Evolutionary conservation across 176 grass and related monocot species (phyloP).

Genomic region (Rhynchospora tenuis): DNA sequence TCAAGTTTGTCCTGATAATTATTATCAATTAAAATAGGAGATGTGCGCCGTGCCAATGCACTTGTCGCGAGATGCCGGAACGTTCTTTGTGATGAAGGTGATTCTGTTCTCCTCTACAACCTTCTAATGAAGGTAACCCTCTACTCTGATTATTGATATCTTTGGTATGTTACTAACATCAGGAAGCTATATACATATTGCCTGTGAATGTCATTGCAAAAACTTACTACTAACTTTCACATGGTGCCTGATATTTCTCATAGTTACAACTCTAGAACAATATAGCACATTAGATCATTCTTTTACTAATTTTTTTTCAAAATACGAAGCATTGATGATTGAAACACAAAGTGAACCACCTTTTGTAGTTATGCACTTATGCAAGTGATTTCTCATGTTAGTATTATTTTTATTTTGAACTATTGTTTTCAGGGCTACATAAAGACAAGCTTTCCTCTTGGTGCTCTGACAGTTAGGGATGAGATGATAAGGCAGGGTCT

Average conservation of each 20-base stretch:
- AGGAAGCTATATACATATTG: background rate
- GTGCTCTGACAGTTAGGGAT: constrained; percentile 85
- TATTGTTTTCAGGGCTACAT: constrained; percentile 61
- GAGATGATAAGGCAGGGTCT: constrained; percentile 77
- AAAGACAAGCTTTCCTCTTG: constrained; percentile 71
- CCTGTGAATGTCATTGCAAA: background rate
- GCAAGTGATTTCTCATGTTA: background rate
- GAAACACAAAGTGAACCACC: background rate
- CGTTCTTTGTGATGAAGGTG: constrained; percentile 57
- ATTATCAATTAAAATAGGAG: constrained; percentile 35
- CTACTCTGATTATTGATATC: background rate
- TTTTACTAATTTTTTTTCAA: background rate
- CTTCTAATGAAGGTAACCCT: constrained; percentile 80
- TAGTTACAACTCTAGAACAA: background rate
- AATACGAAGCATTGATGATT: background rate
- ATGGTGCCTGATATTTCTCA: background rate
- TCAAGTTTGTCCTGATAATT: background rate
- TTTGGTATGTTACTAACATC: constrained; percentile 11
- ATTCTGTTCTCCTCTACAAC: constrained; percentile 74
- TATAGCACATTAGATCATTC: background rate
- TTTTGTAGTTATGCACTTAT: background rate
- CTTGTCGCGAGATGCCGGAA: constrained; percentile 66
- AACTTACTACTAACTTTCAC: background rate
- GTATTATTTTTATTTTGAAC: constrained; percentile 9
- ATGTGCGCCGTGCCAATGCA: constrained; percentile 91